phyloP scores from a whole-genome alignment of 1,139 yeast species.

The Sugiyamaella neomexicana region DNA sequence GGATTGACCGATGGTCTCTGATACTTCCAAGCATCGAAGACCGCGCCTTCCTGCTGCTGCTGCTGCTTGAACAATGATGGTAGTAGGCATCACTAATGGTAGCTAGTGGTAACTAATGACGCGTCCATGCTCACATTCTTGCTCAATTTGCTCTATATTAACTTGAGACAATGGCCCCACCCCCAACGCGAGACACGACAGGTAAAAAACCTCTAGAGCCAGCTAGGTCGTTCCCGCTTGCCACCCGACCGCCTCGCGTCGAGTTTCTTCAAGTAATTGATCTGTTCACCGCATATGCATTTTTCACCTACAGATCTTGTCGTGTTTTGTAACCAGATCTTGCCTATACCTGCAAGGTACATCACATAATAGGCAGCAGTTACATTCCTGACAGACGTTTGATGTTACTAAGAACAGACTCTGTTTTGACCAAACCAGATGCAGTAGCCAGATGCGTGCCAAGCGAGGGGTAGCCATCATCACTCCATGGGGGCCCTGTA shows the following conservation, averaged over 20 bases:
- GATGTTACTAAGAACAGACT: not conserved
- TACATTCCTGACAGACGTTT: not conserved
- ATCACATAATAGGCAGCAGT: not conserved
- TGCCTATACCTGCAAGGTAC: constrained; percentile 5
- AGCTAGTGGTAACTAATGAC: no score
- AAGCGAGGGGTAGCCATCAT: not conserved
- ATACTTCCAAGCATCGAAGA: no score
- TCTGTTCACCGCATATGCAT: not conserved
- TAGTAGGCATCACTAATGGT: no score
- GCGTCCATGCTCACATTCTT: no score
- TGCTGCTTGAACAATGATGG: no score
- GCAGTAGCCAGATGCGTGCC: not conserved
- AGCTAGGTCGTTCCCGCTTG: no score
- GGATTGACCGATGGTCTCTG: no score
- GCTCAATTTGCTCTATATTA: no score
- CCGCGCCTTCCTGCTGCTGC: no score
- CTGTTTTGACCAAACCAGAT: not conserved
- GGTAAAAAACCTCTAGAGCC: no score
- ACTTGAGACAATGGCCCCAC: no score
- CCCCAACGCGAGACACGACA: no score
- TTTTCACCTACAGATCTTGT: constrained; percentile 3
- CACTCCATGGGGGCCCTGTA: not conserved
- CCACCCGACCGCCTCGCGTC: not conserved
- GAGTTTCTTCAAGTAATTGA: not conserved
- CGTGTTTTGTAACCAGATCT: not conserved